phyloP scores from a whole-genome alignment of 2,329 filamentous ascomycete species.

The Aspergillus sp. region DNA sequence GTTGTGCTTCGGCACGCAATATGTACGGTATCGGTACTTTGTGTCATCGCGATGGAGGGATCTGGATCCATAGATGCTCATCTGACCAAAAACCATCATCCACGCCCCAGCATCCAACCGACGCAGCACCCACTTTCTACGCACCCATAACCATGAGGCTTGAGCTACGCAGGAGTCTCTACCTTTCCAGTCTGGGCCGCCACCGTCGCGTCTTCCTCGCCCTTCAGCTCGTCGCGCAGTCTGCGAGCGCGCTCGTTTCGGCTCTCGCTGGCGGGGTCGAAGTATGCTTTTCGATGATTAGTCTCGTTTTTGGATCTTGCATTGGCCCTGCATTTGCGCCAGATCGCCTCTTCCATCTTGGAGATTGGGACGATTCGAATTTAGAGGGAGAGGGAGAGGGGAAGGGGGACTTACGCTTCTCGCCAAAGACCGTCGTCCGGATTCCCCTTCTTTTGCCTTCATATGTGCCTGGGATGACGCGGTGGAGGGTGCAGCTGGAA shows the following conservation, averaged over 20 bases:
- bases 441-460: slow-evolving; percentile 17
- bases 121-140: too few relatives aligned
- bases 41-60: too few relatives aligned
- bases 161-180: neutral
- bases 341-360: too few relatives aligned
- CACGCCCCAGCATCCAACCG: too few relatives aligned
- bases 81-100: too few relatives aligned
- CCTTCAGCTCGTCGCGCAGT: neutral
- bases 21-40: neutral
- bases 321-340: neutral
- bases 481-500: slow-evolving; percentile 15
- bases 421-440: slow-evolving; percentile 18
- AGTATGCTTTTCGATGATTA: neutral
- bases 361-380: too few relatives aligned
- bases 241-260: neutral
- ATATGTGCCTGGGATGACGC: slow-evolving; percentile 13
- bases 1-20: neutral
- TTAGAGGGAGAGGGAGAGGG: neutral
- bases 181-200: neutral
- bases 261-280: slow-evolving; percentile 5
- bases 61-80: too few relatives aligned
- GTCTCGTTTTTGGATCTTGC: neutral
- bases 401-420: slow-evolving; percentile 14
- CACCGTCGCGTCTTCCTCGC: neutral
- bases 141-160: too few relatives aligned